Conservation (phyloP, 371 early-diverging fungal species). For the Synchytrium microbalum region DNA sequence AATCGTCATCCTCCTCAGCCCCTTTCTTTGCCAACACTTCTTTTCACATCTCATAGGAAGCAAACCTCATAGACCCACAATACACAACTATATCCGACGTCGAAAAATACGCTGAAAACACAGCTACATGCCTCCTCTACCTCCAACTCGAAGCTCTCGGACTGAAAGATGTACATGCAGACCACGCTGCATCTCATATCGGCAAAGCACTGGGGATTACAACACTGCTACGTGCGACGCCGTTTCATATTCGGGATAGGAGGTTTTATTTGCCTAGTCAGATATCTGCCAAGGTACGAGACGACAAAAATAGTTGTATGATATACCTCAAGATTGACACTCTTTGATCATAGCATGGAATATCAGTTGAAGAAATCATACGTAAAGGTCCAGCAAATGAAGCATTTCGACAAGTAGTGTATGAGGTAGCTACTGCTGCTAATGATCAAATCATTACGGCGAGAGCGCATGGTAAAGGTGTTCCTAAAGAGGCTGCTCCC, state of each 20-base stretch:
- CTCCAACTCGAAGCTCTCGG: constrained; percentile 81
- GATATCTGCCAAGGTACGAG: constrained; percentile 54
- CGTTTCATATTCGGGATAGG: constrained; percentile 58
- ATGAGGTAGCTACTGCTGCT: constrained; percentile 73
- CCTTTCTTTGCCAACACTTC: constrained; percentile 1
- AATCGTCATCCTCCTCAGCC: neutral
- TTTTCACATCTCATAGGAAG: constrained; percentile 22
- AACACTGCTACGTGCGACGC: constrained; percentile 61
- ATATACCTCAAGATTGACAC: constrained; percentile 2
- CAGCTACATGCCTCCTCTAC: constrained; percentile 74
- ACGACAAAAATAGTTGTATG: neutral
- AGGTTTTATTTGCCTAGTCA: constrained; percentile 62
- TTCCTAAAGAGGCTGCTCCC: constrained; percentile 49
- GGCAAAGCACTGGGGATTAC: constrained; percentile 82
- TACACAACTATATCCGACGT: constrained; percentile 67
- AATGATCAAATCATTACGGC: constrained; percentile 74
- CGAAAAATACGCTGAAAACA: constrained; percentile 83
- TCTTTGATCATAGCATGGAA: constrained; percentile 40
- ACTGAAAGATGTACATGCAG: constrained; percentile 69
- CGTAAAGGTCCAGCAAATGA: constrained; percentile 50
- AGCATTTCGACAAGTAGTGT: constrained; percentile 58
- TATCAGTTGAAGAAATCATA: constrained; percentile 65
- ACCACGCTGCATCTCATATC: constrained; percentile 84
- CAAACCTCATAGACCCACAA: constrained; percentile 55
- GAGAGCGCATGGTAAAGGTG: constrained; percentile 45